Percentiles rank a stretch among this genome's conserved stretches.
Conservation (phyloP, 2,329 filamentous ascomycete species). For the Penicillium rolfsii region DNA sequence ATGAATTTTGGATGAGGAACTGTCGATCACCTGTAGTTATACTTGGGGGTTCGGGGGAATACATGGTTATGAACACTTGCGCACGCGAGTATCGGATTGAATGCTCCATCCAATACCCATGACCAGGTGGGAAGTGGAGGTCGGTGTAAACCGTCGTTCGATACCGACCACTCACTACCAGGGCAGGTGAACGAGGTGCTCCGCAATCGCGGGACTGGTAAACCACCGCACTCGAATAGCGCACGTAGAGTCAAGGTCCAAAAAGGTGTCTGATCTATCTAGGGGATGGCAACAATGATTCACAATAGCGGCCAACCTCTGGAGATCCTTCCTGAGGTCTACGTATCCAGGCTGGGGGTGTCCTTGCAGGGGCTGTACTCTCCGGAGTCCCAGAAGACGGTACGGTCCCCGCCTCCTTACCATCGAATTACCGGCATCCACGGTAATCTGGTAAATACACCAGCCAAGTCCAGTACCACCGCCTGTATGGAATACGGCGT, state of each 20-base stretch:
- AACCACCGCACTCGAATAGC: not conserved
- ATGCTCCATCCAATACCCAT: slow-evolving; percentile 5
- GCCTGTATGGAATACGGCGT: no score
- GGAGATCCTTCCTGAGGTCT: not conserved
- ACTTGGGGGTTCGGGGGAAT: not conserved
- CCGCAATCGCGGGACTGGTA: not conserved
- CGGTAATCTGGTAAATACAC: not conserved
- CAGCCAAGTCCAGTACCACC: not conserved
- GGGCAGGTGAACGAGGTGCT: not conserved
- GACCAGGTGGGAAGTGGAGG: slow-evolving; percentile 19
- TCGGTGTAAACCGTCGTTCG: slow-evolving; percentile 18
- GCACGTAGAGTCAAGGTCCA: not conserved
- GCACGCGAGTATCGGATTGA: slow-evolving; percentile 1
- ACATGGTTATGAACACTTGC: not conserved
- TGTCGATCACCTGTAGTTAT: not conserved
- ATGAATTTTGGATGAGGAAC: not conserved
- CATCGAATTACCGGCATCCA: not conserved
- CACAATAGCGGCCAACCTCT: slow-evolving; percentile 15
- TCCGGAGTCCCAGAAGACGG: no score
- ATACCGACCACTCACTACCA: slow-evolving; percentile 5
- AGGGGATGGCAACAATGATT: not conserved
- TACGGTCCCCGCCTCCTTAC: not conserved
- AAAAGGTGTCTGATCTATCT: not conserved
- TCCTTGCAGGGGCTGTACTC: slow-evolving; percentile 17
- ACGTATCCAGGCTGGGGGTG: slow-evolving; percentile 7